Conservation (phyloP, 805 yeast genomes). For the Ogataea angusta region DNA sequence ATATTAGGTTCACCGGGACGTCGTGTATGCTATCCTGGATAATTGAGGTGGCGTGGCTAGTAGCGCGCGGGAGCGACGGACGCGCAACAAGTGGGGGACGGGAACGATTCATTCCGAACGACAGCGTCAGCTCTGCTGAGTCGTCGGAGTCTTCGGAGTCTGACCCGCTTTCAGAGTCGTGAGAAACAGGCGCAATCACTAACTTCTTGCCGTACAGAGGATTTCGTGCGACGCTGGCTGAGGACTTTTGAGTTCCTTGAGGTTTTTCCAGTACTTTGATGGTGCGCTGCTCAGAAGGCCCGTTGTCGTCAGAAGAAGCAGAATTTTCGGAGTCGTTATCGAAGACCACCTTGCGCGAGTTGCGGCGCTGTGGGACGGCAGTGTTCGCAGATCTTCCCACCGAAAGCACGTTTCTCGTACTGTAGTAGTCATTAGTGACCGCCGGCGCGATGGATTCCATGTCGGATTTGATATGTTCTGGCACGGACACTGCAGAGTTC, state of each 20-base stretch:
- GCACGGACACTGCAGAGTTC: conserved; percentile 27
- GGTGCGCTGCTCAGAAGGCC: neutral
- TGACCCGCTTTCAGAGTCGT: conserved; percentile 7
- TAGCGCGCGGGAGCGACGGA: conserved; percentile 4
- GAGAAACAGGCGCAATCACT: neutral
- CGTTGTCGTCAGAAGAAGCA: conserved; percentile 5
- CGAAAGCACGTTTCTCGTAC: conserved; percentile 2
- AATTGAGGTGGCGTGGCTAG: neutral
- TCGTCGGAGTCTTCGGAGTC: conserved; percentile 14
- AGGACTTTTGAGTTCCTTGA: neutral
- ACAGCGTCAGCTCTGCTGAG: conserved; percentile 20
- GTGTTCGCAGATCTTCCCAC: neutral
- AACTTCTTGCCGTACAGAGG: conserved; percentile 21
- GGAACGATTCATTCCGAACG: conserved; percentile 12
- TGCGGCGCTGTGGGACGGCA: conserved; percentile 8
- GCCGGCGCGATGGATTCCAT: conserved; percentile 24
- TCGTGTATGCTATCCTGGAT: conserved; percentile 12
- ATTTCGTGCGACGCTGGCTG: conserved; percentile 5
- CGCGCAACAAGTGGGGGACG: neutral
- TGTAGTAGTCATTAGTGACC: conserved; percentile 13
- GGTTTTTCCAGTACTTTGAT: neutral
- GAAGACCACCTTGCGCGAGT: conserved; percentile 16
- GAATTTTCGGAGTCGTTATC: conserved; percentile 15
- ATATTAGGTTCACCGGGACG: conserved; percentile 11
- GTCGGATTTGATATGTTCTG: conserved; percentile 22